Percentiles rank a stretch among this genome's conserved stretches.
Conservation (phyloP, 805 yeast species). For the Kuraishia floccosa region DNA sequence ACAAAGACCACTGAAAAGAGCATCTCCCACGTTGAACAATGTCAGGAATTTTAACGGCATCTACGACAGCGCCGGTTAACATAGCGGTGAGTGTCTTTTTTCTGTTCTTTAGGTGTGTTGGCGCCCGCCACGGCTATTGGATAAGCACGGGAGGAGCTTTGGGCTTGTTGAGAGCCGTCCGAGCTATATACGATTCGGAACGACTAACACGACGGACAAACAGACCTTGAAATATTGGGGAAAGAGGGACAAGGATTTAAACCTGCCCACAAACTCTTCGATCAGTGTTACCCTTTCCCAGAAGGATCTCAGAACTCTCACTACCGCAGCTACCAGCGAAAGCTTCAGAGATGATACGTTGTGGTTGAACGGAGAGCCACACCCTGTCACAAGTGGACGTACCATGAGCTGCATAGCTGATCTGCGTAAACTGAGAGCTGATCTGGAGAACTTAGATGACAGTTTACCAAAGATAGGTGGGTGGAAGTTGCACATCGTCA, state of each 20-base stretch:
- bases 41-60: too few species aligned
- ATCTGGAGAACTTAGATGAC: slow-evolving; percentile 45
- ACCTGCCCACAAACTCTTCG: slow-evolving; percentile 92
- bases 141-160: too few species aligned
- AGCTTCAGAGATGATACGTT: slow-evolving; percentile 51
- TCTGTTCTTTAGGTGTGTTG: too few species aligned
- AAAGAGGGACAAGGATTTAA: slow-evolving; percentile 78
- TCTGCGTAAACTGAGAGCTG: slow-evolving; percentile 54
- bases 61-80: too few species aligned
- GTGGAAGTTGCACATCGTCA: slow-evolving; percentile 67
- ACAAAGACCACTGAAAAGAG: too few species aligned
- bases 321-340: slow-evolving; percentile 70
- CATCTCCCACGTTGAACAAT: too few species aligned
- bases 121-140: too few species aligned
- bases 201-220: background rate
- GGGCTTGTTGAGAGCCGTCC: too few species aligned
- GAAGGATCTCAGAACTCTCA: slow-evolving; percentile 80
- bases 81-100: too few species aligned
- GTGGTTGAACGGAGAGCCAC: slow-evolving; percentile 80
- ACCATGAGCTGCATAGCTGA: slow-evolving; percentile 69
- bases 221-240: slow-evolving; percentile 98
- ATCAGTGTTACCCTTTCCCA: slow-evolving; percentile 91
- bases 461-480: slow-evolving; percentile 49
- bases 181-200: too few species aligned
- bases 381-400: slow-evolving; percentile 51